A percentile compares a stretch with the other conserved stretches of the same genome.
Evolutionary conservation across 768 basidiomycete species (phyloP).

Genomic region (Serendipita vermifera): DNA sequence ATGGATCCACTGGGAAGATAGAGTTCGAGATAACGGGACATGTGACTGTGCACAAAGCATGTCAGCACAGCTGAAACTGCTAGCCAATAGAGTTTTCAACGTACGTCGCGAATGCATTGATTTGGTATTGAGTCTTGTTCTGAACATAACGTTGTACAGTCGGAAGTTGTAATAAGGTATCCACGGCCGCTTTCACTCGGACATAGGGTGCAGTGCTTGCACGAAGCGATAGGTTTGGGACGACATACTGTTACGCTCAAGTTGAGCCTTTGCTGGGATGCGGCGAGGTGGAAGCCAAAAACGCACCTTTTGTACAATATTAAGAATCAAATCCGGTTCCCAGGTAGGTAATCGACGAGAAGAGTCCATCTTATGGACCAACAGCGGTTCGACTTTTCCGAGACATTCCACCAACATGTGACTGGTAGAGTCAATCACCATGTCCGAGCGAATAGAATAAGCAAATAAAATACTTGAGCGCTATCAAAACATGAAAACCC

Average conservation of each 20-base stretch:
- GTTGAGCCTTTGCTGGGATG: constrained; percentile 21
- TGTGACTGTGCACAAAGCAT: constrained; percentile 44
- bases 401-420: constrained; percentile 83
- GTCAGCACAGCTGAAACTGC: constrained; percentile 18
- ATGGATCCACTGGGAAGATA: constrained; percentile 73
- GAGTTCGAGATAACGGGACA: constrained; percentile 78
- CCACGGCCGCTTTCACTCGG: constrained; percentile 51
- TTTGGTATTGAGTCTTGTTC: constrained; percentile 65
- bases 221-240: constrained; percentile 38
- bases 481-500: constrained; percentile 6
- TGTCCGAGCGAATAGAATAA: background rate
- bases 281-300: constrained; percentile 13
- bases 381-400: constrained; percentile 64
- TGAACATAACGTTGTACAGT: constrained; percentile 68
- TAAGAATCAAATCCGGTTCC: constrained; percentile 50
- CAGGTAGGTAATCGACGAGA: constrained; percentile 66
- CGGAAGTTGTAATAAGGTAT: constrained; percentile 56
- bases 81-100: constrained; percentile 25
- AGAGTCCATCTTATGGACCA: constrained; percentile 84
- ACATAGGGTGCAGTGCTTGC: constrained; percentile 24
- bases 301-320: constrained; percentile 64
- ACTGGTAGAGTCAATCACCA: constrained; percentile 7
- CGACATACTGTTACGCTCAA: constrained; percentile 15
- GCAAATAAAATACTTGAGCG: background rate
- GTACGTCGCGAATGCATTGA: constrained; percentile 87